Conservation (phyloP, 179 eudicot genomes). For the Silene coronaria region DNA sequence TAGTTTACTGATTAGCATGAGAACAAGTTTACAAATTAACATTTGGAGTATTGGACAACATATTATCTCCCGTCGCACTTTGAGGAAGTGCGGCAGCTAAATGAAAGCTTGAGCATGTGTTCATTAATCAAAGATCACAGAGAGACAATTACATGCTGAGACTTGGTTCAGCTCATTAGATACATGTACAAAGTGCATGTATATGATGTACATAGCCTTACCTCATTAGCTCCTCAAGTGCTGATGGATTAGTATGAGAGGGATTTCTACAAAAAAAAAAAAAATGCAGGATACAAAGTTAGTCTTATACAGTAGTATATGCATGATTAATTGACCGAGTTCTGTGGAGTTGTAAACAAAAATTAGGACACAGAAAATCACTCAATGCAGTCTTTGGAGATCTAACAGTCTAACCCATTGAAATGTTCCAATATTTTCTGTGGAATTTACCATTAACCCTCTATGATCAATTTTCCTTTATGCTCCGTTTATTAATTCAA, state of each 20-base stretch:
- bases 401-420: neutral
- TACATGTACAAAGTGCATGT: neutral
- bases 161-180: neutral
- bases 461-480: too few species aligned
- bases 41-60: neutral
- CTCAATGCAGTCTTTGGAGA: neutral
- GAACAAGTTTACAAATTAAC: neutral
- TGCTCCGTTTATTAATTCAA: too few species aligned
- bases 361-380: neutral
- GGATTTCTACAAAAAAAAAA: slow-evolving; percentile 42
- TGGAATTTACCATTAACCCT: neutral
- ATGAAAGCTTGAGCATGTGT: neutral
- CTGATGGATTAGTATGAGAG: slow-evolving; percentile 30
- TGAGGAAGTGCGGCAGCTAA: neutral
- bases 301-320: neutral
- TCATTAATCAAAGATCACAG: neutral
- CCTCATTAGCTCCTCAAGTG: slow-evolving; percentile 76
- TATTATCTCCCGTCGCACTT: neutral
- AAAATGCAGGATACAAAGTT: slow-evolving; percentile 8
- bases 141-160: neutral
- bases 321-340: neutral
- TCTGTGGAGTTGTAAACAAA: neutral
- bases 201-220: slow-evolving; percentile 12
- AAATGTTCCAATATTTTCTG: neutral
- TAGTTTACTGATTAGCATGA: neutral